Conservation (phyloP, 1,139 yeast species). For the Geotrichum candidum region DNA sequence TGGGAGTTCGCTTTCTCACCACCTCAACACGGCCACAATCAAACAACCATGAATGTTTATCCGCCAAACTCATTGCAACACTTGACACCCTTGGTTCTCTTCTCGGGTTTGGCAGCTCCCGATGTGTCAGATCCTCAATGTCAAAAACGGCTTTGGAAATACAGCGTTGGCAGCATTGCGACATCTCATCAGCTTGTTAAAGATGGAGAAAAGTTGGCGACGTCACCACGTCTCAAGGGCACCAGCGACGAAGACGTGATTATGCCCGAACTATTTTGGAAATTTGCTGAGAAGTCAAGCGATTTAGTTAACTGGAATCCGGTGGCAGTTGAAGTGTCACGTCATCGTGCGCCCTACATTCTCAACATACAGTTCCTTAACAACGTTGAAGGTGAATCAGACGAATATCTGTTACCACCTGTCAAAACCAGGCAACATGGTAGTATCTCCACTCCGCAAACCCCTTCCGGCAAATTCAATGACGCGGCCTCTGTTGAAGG, state of each 20-base stretch:
- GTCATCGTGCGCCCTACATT: constrained; percentile 18
- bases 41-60: constrained; percentile 21
- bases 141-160: constrained; percentile 2
- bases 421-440: constrained; percentile 4
- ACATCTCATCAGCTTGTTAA: constrained; percentile 21
- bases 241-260: constrained; percentile 11
- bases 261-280: constrained; percentile 18
- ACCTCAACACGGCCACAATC: background rate
- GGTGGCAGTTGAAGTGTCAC: constrained; percentile 10
- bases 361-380: constrained; percentile 25
- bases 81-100: constrained; percentile 27
- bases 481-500: constrained; percentile 3
- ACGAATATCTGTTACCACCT: constrained; percentile 15
- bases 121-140: background rate
- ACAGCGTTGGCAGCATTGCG: constrained; percentile 6
- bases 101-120: constrained; percentile 26
- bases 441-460: background rate
- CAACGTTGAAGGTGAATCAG: constrained; percentile 1
- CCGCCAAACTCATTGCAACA: constrained; percentile 26
- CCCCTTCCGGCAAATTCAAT: background rate
- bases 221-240: constrained; percentile 12
- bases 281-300: constrained; percentile 12
- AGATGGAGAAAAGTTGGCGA: constrained; percentile 24
- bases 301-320: constrained; percentile 15
- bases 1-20: background rate